Conservation (phyloP, 345 rosid species). For the Salix koriyanagi region DNA sequence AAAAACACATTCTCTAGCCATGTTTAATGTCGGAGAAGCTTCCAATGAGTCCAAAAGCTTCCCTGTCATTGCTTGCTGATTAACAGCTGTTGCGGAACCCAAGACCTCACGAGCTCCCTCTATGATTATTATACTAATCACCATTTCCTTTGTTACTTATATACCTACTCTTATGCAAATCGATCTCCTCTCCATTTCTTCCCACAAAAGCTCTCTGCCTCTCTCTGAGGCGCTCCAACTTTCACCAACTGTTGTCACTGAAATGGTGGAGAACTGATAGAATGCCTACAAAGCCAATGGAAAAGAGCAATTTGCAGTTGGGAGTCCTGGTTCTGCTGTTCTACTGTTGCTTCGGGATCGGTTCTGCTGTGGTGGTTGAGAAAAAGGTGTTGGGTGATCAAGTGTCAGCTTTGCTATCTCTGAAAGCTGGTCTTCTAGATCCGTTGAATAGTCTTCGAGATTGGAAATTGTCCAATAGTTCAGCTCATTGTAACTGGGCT, state of each 20-base stretch:
- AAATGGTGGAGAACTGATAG: conserved; percentile 34
- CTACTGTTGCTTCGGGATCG: conserved; percentile 39
- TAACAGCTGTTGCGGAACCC: conserved; percentile 51
- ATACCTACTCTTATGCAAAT: conserved; percentile 26
- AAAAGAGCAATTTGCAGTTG: conserved; percentile 29
- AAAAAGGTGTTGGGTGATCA: conserved; percentile 34
- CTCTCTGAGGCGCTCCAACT: not conserved
- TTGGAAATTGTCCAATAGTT: conserved; percentile 50
- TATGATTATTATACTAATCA: conserved; percentile 28
- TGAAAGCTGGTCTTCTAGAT: conserved; percentile 58
- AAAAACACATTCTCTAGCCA: conserved; percentile 55
- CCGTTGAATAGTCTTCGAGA: conserved; percentile 56
- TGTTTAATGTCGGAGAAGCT: conserved; percentile 60
- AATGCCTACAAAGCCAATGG: conserved; percentile 12
- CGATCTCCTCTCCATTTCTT: conserved; percentile 31
- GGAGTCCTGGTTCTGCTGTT: conserved; percentile 36
- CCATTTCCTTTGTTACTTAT: conserved; percentile 22
- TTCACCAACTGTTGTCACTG: not conserved
- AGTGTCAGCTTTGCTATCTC: conserved; percentile 46
- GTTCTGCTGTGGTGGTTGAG: conserved; percentile 21
- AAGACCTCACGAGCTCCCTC: conserved; percentile 38
- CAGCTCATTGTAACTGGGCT: conserved; percentile 71
- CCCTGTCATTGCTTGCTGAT: conserved; percentile 37
- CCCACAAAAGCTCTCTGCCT: not conserved
- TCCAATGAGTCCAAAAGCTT: conserved; percentile 52